phyloP scores from a whole-genome alignment of 257 asterid species.

The Gardenia jasminoides region DNA sequence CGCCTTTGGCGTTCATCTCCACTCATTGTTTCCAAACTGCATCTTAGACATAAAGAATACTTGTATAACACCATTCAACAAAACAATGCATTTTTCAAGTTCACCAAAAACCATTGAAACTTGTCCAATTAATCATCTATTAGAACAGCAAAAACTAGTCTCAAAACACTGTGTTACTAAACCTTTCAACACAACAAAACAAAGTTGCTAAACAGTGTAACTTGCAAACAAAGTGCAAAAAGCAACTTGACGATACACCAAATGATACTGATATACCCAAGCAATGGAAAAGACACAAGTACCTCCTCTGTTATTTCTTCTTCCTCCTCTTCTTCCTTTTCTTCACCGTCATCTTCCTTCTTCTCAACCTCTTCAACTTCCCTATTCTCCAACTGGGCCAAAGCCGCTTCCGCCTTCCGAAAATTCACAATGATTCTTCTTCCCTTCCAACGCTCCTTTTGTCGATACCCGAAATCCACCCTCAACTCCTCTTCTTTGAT shows the following conservation, averaged over 20 bases:
- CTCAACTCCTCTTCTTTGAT: constrained; percentile 54
- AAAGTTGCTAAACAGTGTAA: not conserved
- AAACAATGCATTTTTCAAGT: not conserved
- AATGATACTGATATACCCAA: not conserved
- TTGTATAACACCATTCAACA: not conserved
- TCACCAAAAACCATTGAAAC: not conserved
- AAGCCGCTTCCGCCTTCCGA: constrained; percentile 76
- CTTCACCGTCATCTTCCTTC: constrained; percentile 51
- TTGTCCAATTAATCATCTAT: not conserved
- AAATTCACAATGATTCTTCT: constrained; percentile 63
- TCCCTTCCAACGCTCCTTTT: constrained; percentile 80
- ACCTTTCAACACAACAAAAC: not conserved
- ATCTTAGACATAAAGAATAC: not conserved
- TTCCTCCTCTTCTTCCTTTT: constrained; percentile 51
- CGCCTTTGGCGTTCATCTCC: not conserved
- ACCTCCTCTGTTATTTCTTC: constrained; percentile 79
- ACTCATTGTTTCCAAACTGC: not conserved
- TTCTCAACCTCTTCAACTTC: constrained; percentile 61
- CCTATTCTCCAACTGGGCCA: constrained; percentile 87
- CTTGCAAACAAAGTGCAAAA: too few relatives aligned
- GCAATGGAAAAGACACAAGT: constrained; percentile 15
- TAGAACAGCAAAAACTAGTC: not conserved
- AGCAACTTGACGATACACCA: too few relatives aligned
- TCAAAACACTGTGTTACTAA: too few relatives aligned
- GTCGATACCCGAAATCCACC: constrained; percentile 72